Evolutionary conservation across 1,284 basidiomycete genomes (phyloP).

Genomic region (Heterobasidion annosum): DNA sequence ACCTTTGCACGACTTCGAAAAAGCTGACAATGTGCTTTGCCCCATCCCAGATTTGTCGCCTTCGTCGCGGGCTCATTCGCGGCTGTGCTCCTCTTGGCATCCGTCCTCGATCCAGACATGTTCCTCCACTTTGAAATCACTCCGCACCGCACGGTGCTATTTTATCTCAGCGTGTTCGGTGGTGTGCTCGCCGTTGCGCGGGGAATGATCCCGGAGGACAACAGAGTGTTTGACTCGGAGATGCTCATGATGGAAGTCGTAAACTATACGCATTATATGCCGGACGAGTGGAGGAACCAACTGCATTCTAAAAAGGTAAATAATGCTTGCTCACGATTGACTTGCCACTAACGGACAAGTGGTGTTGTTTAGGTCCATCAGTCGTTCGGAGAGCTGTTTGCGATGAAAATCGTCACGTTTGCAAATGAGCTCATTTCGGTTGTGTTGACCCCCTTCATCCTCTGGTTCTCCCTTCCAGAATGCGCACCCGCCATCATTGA

Average conservation of each 20-base stretch:
- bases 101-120: slow-evolving; percentile 86
- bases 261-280: slow-evolving; percentile 92
- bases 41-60: slow-evolving; percentile 71
- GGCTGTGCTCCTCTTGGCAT: slow-evolving; percentile 86
- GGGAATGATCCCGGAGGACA: slow-evolving; percentile 95
- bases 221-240: slow-evolving; percentile 90
- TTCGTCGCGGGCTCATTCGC: slow-evolving; percentile 96
- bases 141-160: slow-evolving; percentile 84
- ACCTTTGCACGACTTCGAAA: background rate
- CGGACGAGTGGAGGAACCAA: slow-evolving; percentile 82
- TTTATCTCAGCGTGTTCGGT: slow-evolving; percentile 88
- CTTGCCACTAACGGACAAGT: background rate
- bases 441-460: slow-evolving; percentile 86
- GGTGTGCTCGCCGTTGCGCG: slow-evolving; percentile 82
- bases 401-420: slow-evolving; percentile 84
- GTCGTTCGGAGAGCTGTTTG: slow-evolving; percentile 84
- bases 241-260: slow-evolving; percentile 87
- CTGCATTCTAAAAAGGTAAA: slow-evolving; percentile 55
- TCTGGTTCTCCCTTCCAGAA: slow-evolving; percentile 85
- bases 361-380: slow-evolving; percentile 50
- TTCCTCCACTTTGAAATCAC: slow-evolving; percentile 95
- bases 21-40: background rate
- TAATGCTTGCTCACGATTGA: background rate
- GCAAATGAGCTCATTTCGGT: slow-evolving; percentile 85
- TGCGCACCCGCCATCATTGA: slow-evolving; percentile 89